These are phyloP conservation scores for Ceratobasidium sp. DNA, from an alignment of 1,284 basidiomycete genomes.

Conservation along the genomic window DNA sequence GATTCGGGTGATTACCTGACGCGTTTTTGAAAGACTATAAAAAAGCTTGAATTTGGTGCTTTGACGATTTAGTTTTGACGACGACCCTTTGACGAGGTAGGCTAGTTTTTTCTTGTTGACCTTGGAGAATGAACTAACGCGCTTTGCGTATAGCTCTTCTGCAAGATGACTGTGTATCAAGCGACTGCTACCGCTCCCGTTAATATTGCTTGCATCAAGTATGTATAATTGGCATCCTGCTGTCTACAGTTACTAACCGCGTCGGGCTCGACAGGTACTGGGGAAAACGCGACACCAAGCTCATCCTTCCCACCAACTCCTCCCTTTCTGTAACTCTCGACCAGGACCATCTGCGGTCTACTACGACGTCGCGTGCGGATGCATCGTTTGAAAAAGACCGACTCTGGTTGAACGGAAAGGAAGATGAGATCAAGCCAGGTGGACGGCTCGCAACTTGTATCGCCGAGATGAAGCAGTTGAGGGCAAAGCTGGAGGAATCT, in stretches of 20 bases:
- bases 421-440: slow-evolving; percentile 87
- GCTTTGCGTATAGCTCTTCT: slow-evolving; percentile 6
- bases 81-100: slow-evolving; percentile 12
- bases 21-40: slow-evolving; percentile 22
- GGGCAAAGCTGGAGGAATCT: slow-evolving; percentile 80
- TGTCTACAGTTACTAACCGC: slow-evolving; percentile 45
- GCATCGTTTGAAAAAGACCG: slow-evolving; percentile 80
- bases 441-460: slow-evolving; percentile 90
- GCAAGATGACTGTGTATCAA: slow-evolving; percentile 75
- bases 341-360: slow-evolving; percentile 95
- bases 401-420: slow-evolving; percentile 94
- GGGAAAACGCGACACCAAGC: slow-evolving; percentile 96
- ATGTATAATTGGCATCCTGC: slow-evolving; percentile 52
- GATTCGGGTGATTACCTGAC: neutral
- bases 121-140: neutral
- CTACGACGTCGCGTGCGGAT: slow-evolving; percentile 92
- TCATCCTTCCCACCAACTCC: slow-evolving; percentile 97
- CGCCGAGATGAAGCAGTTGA: slow-evolving; percentile 84
- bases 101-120: neutral
- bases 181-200: slow-evolving; percentile 94
- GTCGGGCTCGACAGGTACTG: slow-evolving; percentile 76
- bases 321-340: slow-evolving; percentile 97
- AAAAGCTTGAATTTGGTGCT: neutral
- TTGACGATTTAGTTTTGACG: neutral
- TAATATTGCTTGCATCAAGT: slow-evolving; percentile 98